A percentile compares a stretch with the other conserved stretches of the same genome.
Conservation (phyloP, 2,329 filamentous ascomycete species). For the Aspergillus intermedius region DNA sequence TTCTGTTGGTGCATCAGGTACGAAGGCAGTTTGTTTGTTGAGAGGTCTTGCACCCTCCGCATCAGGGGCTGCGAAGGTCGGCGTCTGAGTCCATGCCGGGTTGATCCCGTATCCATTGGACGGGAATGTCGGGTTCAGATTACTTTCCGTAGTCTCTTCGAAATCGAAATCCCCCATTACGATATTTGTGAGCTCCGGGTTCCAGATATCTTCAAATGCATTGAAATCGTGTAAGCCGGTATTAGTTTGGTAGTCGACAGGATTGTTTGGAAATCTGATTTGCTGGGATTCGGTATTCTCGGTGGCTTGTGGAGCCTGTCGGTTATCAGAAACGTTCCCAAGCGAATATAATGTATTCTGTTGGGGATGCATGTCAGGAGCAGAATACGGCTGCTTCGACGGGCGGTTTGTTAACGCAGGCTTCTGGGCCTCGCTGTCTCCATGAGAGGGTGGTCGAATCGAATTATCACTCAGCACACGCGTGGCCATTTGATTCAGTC, state of each 20-base stretch:
- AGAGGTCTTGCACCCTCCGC: no score
- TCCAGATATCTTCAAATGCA: background rate
- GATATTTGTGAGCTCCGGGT: background rate
- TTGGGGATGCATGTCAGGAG: no score
- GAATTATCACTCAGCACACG: background rate
- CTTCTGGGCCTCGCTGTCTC: background rate
- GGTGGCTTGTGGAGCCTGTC: no score
- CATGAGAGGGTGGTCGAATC: background rate
- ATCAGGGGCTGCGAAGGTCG: no score
- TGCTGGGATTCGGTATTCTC: no score
- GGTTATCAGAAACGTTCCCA: no score
- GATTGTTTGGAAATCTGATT: no score
- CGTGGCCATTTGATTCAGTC: conserved; percentile 11
- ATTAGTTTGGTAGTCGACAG: background rate
- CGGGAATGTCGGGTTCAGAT: background rate
- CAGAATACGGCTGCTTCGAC: background rate
- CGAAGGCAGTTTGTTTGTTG: background rate
- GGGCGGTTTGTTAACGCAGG: background rate
- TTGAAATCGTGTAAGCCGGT: background rate
- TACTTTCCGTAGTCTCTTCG: background rate
- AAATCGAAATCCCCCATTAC: background rate
- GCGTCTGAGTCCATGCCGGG: background rate
- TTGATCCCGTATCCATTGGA: background rate
- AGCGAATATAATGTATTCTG: no score
- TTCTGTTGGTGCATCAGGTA: background rate